Base-by-base conservation (phyloP, 2,329 filamentous ascomycete genomes). In the Didymella sp. region DNA sequence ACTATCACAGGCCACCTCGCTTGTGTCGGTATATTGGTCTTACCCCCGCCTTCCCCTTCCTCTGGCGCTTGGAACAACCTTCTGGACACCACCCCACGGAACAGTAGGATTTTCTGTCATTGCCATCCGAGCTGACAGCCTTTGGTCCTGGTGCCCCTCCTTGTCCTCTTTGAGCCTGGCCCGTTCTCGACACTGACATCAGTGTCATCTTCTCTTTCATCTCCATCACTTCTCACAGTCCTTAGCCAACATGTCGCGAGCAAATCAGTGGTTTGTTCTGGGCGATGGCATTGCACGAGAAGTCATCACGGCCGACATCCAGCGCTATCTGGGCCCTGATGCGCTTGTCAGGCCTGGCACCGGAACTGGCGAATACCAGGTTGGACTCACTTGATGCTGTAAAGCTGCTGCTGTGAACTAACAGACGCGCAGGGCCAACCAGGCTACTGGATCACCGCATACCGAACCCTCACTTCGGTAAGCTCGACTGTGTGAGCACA, bases 261-360 rank as follows among this genome's bases (percentile, higher is more conserved):
- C 66, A 73, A 71, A 78, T 72, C 76, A 81, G 72, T 82, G 80
- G 80, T 82, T 81, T 67, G 75, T 80, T 62, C 76, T 77, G 13
- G 79, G 77, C 60, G 79, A 81, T 44, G 80, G 80, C 70, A 82
- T 82, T 66, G 78, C 79, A 55, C 71, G 80, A 67, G 77, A 81
- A 71, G 80, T 82, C 70, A 82, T 82, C 62, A 80, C 79, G 44
- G 79, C 79, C 62, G 80, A 82, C 71, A 82, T 82, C 64, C 79
- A 81, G 71, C 76, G 79, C 66, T 82, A 81, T 64, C 69, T 82
- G 54, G 80, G 80, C 50, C 79, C 78, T 59, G 80, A 82, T 74
- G 80, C 80, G 45, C 79, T 80, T 55, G 79, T 82, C 41, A 76
- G 77, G 64, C 80, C 80, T 37, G 80, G 80, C 45, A 63, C 71